Evolutionary conservation across 2,329 filamentous ascomycete genomes (phyloP).

Genomic region (Ilyonectria robusta): DNA sequence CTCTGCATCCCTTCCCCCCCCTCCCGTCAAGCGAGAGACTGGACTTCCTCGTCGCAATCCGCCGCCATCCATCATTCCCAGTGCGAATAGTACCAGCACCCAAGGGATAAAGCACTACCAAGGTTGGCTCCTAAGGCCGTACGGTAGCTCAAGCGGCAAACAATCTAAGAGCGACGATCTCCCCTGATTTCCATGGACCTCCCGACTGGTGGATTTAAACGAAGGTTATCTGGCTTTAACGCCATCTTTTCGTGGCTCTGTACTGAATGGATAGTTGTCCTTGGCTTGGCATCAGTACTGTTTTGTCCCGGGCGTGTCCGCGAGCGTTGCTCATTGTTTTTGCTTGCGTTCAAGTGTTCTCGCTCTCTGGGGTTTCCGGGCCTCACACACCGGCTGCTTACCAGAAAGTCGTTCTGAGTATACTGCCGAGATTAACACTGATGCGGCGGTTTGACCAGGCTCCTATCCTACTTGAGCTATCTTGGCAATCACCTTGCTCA

Average conservation of each 20-base stretch:
- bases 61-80: constrained; percentile 48
- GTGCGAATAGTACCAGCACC: constrained; percentile 50
- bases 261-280: constrained; percentile 46
- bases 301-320: constrained; percentile 16
- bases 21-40: constrained; percentile 52
- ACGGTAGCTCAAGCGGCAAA: constrained; percentile 52
- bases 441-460: background rate
- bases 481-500: background rate
- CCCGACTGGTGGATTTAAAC: background rate
- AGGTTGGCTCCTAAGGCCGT: constrained; percentile 56
- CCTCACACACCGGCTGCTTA: constrained; percentile 1
- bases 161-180: constrained; percentile 52
- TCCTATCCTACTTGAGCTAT: background rate
- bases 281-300: constrained; percentile 19
- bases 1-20: constrained; percentile 55
- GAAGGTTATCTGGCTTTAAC: background rate
- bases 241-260: background rate
- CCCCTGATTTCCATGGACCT: constrained; percentile 41
- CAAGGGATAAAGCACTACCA: constrained; percentile 54
- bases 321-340: background rate
- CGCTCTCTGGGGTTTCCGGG: background rate
- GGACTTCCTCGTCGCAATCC: constrained; percentile 52
- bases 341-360: constrained; percentile 10
- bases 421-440: background rate
- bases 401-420: constrained; percentile 26